phyloP scores from a whole-genome alignment of 2,329 filamentous ascomycete genomes.

The Colletotrichum sp. region DNA sequence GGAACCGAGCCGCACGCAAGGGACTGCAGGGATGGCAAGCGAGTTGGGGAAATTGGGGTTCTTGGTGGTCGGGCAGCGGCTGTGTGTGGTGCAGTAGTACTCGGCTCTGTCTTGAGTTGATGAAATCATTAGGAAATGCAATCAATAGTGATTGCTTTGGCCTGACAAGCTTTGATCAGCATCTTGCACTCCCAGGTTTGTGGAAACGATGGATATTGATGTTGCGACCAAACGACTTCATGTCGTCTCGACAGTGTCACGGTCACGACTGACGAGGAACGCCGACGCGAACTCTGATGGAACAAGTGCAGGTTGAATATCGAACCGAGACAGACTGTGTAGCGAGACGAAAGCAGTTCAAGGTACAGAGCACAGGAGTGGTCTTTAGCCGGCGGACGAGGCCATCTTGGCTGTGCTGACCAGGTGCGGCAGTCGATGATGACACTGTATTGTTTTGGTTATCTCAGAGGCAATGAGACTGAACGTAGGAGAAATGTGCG shows the following conservation, averaged over 20 bases:
- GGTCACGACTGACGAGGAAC: background rate
- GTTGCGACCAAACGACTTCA: background rate
- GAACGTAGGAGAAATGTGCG: accelerated
- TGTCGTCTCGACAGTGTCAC: background rate
- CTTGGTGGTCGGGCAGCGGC: background rate
- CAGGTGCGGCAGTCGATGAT: background rate
- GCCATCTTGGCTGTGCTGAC: background rate
- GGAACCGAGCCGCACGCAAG: conserved; percentile 12
- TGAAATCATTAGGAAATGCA: background rate
- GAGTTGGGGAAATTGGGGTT: conserved; percentile 5
- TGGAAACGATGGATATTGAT: background rate
- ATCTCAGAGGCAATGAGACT: background rate
- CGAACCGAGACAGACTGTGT: background rate
- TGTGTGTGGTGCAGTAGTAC: background rate
- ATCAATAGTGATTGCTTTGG: background rate
- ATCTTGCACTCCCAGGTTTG: background rate
- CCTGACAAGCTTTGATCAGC: background rate
- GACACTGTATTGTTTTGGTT: background rate
- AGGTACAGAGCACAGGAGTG: background rate
- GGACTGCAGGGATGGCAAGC: background rate
- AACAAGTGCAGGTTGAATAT: background rate
- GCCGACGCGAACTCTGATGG: background rate
- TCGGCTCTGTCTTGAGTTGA: background rate
- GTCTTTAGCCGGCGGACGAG: background rate
- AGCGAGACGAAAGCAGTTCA: background rate